Base-by-base conservation (phyloP, 768 basidiomycete genomes). In the Hortiboletus flavorubellus region DNA sequence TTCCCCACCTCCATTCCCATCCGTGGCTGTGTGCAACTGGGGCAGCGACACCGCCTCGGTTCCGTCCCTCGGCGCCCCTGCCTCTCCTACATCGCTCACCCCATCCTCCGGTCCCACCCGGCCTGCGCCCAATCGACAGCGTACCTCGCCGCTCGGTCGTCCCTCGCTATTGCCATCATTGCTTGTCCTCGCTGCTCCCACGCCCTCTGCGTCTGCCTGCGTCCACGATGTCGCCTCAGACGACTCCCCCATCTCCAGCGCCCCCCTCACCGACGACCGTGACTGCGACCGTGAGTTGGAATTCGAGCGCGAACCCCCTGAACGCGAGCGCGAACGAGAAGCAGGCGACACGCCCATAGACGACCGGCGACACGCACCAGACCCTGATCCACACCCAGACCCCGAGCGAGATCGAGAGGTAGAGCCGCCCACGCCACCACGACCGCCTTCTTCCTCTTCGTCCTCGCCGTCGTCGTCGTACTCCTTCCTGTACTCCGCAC, bases 141-240 rank as follows among this genome's bases (percentile, higher is more conserved):
- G 34, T 0, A 2, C 43, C 16, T 44, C 58, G 5, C n/a, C 46
- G 29, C 43, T 35, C 46, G 46, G 46, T 35, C 39, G 48, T 31
- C 51, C 33, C 33, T 46, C 59, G 35, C 58, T 53, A 21, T 59
- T 51, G 2, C 33, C 51, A 49, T 59, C 59, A 14, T 40, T 45
- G 45, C 49, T 55, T 29, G 43, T 40, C 6, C 43, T 44, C 21
- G 37, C 51, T 8, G 38, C 49, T 16, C 18, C 26, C 4, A n/a
- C 35, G 37, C 39, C 49, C 18, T 56, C 51, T 12, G 16, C 29
- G 29, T 69, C 68, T 46, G 40, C 49, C 30, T 55, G 59, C 39
- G 57, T 60, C 68, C 68, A 69, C 49, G 68, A 72, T 39, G 68
- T 69, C 41, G 66, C 65, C 30, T 37, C 40, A 18, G 68, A 72